These are phyloP conservation scores for Stentor roeselii DNA, from an alignment of 73 alveolate genomes.

Conservation along the genomic window DNA sequence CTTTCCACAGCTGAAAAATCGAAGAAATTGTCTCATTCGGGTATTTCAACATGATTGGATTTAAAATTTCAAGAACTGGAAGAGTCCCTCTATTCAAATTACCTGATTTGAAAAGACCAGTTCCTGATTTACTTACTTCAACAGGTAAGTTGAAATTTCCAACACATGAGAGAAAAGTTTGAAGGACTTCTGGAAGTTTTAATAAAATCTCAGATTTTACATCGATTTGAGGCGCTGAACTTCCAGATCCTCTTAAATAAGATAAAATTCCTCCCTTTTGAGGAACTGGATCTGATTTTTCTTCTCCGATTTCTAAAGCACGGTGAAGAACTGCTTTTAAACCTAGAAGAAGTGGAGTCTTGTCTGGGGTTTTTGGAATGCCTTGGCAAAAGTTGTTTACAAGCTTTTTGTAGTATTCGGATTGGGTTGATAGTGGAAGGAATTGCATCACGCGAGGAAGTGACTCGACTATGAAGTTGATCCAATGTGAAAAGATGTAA, in stretches of 20 bases:
- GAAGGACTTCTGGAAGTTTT: background rate
- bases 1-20: background rate
- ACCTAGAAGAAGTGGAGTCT: background rate
- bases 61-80: background rate
- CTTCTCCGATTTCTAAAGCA: slow-evolving; percentile 1
- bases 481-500: background rate
- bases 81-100: background rate
- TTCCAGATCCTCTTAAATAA: background rate
- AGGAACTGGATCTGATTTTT: too few species aligned
- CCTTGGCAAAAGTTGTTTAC: background rate
- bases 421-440: background rate
- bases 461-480: background rate
- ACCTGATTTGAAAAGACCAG: background rate
- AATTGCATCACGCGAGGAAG: background rate
- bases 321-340: background rate
- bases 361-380: slow-evolving; percentile 3
- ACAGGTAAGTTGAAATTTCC: background rate
- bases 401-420: background rate
- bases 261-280: background rate
- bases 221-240: background rate
- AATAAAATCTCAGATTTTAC: background rate
- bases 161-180: background rate
- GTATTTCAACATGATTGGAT: background rate
- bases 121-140: background rate
- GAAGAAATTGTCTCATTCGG: background rate